Evolutionary conservation across 2,329 filamentous ascomycete species (phyloP).

Genomic region (Colletotrichum endophyticum): DNA sequence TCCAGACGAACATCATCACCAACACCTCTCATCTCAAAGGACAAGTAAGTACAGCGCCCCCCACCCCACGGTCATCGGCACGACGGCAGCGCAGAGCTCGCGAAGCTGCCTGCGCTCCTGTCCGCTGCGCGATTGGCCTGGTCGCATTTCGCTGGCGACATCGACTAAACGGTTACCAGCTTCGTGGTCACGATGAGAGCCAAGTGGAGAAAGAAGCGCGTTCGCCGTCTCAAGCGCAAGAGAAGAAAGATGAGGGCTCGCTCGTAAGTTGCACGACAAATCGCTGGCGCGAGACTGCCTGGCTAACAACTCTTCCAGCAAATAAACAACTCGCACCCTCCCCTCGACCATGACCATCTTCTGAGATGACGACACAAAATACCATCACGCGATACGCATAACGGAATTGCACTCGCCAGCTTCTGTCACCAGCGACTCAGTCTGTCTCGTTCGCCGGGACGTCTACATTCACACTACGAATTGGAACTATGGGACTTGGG

Average conservation of each 20-base stretch:
- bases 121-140: background rate
- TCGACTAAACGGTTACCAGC: background rate
- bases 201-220: slow-evolving; percentile 99
- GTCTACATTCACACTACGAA: slow-evolving; percentile 28
- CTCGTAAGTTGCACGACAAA: slow-evolving; percentile 75
- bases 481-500: slow-evolving; percentile 19
- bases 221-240: slow-evolving; percentile 99
- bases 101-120: background rate
- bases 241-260: slow-evolving; percentile 99
- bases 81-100: background rate
- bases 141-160: background rate
- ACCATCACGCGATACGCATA: slow-evolving; percentile 8
- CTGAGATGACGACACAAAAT: slow-evolving; percentile 16
- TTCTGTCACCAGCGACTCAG: slow-evolving; percentile 18
- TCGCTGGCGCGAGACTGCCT: background rate
- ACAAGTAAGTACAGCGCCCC: slow-evolving; percentile 20
- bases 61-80: background rate
- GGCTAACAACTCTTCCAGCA: slow-evolving; percentile 53
- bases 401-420: background rate
- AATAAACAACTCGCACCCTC: slow-evolving; percentile 69
- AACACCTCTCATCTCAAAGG: slow-evolving; percentile 23
- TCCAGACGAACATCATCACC: slow-evolving; percentile 22
- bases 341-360: slow-evolving; percentile 57
- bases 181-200: slow-evolving; percentile 74
- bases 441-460: slow-evolving; percentile 11